Base-by-base conservation (phyloP, 2,329 filamentous ascomycete genomes). In the Sporothrix variecibatus region DNA sequence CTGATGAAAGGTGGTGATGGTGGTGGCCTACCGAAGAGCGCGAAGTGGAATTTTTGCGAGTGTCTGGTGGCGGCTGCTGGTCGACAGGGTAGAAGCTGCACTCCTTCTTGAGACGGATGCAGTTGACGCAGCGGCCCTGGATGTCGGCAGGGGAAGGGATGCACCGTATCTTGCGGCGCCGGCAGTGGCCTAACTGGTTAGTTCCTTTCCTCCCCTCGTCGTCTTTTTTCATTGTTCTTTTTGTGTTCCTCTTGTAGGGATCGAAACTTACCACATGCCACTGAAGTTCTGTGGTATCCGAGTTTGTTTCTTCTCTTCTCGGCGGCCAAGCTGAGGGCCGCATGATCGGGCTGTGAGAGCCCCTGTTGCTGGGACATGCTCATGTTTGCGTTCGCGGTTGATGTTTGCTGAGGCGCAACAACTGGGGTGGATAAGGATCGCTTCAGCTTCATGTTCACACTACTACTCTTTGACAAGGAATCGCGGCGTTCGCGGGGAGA, bases 21-120 rank as follows among this genome's bases (percentile, higher is more conserved):
- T 8, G 23, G 31, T 68, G 69, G 46, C 82, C 83, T 17, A 82
- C 79, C 4, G 83, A 81, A 51, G 83, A 79, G 70, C 82, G 82
- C 23, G 83, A 80, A 2, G 81, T 78, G 73, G 81, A 82, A 76
- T 86, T 87, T 53, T 84, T 82, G 73, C 84, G 82, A 26, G 82
- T 78, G 31, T 87, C 84, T 62, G 84, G 86, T 38, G 88, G 86
- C 34, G 88, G 89, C 77, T 90, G 88, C 80, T 94, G 93, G 77
- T 97, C 94, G 28, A 98, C 95, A 0, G 95, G 93, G 78, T 91
- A 93, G 83, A 97, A 98, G 80, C 92, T 94, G 83, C 95, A 98
- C 77, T 97, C 94, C 80, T 97, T 98, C 82, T 97, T 97, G 80
- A 98, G 85, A 65, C 94, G 91, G 79, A 97, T 97, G 83, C 95